Percentiles rank a stretch among this genome's conserved stretches.
Conservation (phyloP, 768 basidiomycete genomes). For the Boletus rubescentipes region DNA sequence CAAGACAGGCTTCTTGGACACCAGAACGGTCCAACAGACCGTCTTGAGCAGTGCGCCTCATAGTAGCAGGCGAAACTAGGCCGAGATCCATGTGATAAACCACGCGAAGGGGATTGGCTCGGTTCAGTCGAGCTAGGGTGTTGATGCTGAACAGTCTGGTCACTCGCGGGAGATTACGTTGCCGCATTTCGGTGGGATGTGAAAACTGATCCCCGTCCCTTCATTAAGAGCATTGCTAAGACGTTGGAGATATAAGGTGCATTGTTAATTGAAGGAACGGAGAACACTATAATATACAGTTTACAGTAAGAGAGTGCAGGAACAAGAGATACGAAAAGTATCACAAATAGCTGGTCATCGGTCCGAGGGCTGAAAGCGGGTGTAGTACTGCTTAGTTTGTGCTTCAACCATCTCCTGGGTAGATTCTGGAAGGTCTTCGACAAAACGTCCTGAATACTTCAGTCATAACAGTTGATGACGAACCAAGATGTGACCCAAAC, state of each 20-base stretch:
- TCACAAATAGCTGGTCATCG: constrained; percentile 20
- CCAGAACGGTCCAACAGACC: not conserved
- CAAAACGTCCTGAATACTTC: constrained; percentile 61
- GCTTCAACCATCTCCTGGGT: constrained; percentile 91
- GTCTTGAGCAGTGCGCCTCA: not conserved
- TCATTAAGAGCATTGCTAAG: not conserved
- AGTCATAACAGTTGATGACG: not conserved
- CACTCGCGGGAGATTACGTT: not conserved
- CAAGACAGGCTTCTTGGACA: not conserved
- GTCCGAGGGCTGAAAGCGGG: constrained; percentile 70
- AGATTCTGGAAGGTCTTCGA: constrained; percentile 87
- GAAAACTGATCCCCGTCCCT: not conserved
- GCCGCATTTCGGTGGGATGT: not conserved
- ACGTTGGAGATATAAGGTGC: not conserved
- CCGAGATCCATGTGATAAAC: not conserved
- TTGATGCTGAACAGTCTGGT: not conserved
- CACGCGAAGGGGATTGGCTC: not conserved
- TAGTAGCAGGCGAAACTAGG: not conserved
- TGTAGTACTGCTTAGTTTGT: constrained; percentile 82
- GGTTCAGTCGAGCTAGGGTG: not conserved
- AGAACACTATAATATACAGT: constrained; percentile 2
- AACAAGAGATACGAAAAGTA: not conserved
- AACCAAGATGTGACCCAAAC: constrained; percentile 39
- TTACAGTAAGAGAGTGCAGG: constrained; percentile 3
- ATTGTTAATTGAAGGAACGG: not conserved